Percentiles rank a stretch among this genome's conserved stretches.
Conservation (phyloP, 2,329 filamentous ascomycete genomes). For the Sclerotinia trifoliorum region DNA sequence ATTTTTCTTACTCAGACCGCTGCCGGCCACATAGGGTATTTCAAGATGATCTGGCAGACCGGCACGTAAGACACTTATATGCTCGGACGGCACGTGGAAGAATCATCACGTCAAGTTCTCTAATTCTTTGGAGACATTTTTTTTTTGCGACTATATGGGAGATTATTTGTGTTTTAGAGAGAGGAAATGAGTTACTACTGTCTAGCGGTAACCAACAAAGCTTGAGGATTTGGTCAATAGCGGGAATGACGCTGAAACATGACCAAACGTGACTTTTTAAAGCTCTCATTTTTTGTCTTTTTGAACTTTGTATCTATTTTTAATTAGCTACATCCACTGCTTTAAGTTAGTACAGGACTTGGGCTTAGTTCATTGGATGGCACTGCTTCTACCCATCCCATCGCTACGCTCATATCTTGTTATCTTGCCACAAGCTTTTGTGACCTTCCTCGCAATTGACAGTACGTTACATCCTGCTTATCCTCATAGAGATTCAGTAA, state of each 20-base stretch:
- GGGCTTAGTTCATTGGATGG: background rate
- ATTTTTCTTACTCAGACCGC: background rate
- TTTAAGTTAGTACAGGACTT: background rate
- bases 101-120: background rate
- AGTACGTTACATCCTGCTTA: background rate
- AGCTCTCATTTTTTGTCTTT: background rate
- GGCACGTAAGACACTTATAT: background rate
- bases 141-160: background rate
- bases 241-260: no score
- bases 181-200: background rate
- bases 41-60: background rate
- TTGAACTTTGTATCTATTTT: background rate
- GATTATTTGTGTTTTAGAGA: background rate
- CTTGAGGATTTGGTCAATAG: background rate
- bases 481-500: background rate
- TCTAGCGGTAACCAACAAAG: background rate
- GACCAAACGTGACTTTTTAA: background rate
- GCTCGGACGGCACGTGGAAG: background rate
- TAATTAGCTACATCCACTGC: background rate
- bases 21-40: background rate
- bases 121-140: background rate
- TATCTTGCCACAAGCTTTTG: background rate
- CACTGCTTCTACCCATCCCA: background rate
- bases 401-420: background rate
- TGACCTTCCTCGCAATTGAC: background rate